Evolutionary conservation across 2,329 filamentous ascomycete species (phyloP), one percentile per base, ranked within the genome.

Genomic region (Fusarium duplospermum): DNA sequence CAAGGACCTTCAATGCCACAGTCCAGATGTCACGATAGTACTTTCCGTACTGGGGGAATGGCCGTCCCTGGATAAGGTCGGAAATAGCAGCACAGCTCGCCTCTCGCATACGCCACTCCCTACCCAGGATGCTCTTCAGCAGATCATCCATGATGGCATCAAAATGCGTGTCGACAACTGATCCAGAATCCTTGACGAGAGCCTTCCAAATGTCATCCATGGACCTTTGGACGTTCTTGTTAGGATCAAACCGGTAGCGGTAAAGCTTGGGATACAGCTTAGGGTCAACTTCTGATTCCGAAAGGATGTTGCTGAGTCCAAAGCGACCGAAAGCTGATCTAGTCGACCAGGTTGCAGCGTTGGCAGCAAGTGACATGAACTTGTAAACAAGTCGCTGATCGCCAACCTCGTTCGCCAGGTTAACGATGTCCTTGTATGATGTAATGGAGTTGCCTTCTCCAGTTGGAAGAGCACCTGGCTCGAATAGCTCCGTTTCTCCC

Each of bases 161-260:
- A 79, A 98, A 98, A 82, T 98, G 89, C 20, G 88, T 86, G 73
- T 96, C 92, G 50, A 98, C 89, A 0, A 93, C 93, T 1, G 89
- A 87, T 20, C 90, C 91, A 2, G 94, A 90, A 76, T 98, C 95
- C 80, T 97, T 97, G 63, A 98, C 95, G n/a, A 99, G 85, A 0
- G 96, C 93, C 78, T 93, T 95, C 96, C 96, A 99, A 74, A 99
- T 98, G 72, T 97, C 94, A 66, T 97, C 95, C 96, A 99, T 99
- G 1, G 96, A 98, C 57, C 92, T 89, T 80, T 96, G 94, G 14
- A 98, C 96, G 73, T 97, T 98, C 2, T 92, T 88, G 79, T 98
- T 98, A 0, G 96, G 96, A 81, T 99, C 96, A 71, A 98, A 98
- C 59, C 95, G 89, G 83, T 98, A 99, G 57, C 96, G 90, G 83